phyloP scores from a whole-genome alignment of 2,329 filamentous ascomycete genomes.

The Talaromyces sp. region DNA sequence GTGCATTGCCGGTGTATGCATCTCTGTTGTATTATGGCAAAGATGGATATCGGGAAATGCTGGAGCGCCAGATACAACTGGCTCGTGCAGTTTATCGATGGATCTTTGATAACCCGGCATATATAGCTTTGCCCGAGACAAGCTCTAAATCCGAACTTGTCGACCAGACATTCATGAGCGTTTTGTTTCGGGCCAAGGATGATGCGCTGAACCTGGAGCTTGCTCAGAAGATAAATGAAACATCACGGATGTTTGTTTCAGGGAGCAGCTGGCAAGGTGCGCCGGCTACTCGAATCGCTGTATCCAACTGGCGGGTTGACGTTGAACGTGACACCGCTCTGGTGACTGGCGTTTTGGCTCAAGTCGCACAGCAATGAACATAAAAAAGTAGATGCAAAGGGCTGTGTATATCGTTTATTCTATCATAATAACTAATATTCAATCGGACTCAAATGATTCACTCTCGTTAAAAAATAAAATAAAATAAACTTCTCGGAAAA shows the following conservation, averaged over 20 bases:
- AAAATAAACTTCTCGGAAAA: no score
- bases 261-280: slow-evolving; percentile 76
- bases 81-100: slow-evolving; percentile 68
- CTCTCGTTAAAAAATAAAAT: no score
- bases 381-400: background rate
- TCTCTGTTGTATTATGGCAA: slow-evolving; percentile 74
- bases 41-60: slow-evolving; percentile 67
- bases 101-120: slow-evolving; percentile 63
- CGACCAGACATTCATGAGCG: slow-evolving; percentile 66
- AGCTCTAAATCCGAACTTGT: slow-evolving; percentile 45
- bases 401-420: background rate
- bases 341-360: slow-evolving; percentile 65
- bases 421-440: background rate
- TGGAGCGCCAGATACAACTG: slow-evolving; percentile 72
- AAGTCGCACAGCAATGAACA: slow-evolving; percentile 41
- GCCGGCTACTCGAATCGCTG: slow-evolving; percentile 78
- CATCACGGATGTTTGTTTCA: slow-evolving; percentile 77
- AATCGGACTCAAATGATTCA: no score
- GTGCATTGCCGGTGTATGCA: slow-evolving; percentile 86
- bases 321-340: slow-evolving; percentile 66
- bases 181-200: slow-evolving; percentile 76
- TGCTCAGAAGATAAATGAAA: slow-evolving; percentile 72
- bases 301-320: slow-evolving; percentile 82
- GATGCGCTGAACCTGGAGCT: slow-evolving; percentile 65
- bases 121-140: slow-evolving; percentile 65